A percentile compares a stretch with the other conserved stretches of the same genome.
Evolutionary conservation across 2,329 filamentous ascomycete genomes (phyloP).

Genomic region (Exophiala sp.): DNA sequence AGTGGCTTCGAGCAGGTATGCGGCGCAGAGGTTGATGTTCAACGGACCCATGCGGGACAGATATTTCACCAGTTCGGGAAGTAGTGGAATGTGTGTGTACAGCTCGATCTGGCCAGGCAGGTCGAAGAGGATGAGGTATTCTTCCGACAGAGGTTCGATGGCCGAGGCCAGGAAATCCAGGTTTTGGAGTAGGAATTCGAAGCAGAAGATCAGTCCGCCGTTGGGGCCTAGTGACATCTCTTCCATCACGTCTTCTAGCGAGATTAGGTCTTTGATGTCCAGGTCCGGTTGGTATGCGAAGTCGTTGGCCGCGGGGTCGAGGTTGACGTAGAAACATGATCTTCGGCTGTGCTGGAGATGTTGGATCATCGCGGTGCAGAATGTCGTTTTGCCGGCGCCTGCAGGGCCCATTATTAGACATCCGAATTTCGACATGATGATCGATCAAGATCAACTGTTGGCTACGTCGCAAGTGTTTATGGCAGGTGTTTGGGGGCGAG

Average conservation of each 20-base stretch:
- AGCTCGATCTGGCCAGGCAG: constrained; percentile 99
- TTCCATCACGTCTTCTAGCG: constrained; percentile 92
- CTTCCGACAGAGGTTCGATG: constrained; percentile 79
- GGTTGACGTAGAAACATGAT: constrained; percentile 97
- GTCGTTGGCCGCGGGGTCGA: constrained; percentile 89
- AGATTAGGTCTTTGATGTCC: constrained; percentile 92
- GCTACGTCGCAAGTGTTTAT: no score
- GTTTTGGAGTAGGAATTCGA: constrained; percentile 91
- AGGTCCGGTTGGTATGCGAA: constrained; percentile 89
- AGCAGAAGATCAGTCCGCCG: constrained; percentile 90
- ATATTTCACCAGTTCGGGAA: constrained; percentile 76
- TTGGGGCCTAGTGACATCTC: constrained; percentile 87
- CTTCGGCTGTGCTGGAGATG: constrained; percentile 84
- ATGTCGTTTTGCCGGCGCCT: constrained; percentile 94
- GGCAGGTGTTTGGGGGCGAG: no score
- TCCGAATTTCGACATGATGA: constrained; percentile 83
- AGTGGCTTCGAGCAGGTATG: constrained; percentile 90
- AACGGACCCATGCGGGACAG: constrained; percentile 71
- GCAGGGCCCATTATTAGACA: constrained; percentile 94
- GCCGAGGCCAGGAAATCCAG: constrained; percentile 84
- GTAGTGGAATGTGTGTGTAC: constrained; percentile 91
- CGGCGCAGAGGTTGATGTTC: constrained; percentile 85
- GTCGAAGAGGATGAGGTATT: constrained; percentile 96
- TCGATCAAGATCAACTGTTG: no score
- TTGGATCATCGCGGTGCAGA: constrained; percentile 87